Evolutionary conservation across 2,329 filamentous ascomycete genomes (phyloP), one percentile per base, ranked within the genome.

Genomic region (Botryotinia calthae): DNA sequence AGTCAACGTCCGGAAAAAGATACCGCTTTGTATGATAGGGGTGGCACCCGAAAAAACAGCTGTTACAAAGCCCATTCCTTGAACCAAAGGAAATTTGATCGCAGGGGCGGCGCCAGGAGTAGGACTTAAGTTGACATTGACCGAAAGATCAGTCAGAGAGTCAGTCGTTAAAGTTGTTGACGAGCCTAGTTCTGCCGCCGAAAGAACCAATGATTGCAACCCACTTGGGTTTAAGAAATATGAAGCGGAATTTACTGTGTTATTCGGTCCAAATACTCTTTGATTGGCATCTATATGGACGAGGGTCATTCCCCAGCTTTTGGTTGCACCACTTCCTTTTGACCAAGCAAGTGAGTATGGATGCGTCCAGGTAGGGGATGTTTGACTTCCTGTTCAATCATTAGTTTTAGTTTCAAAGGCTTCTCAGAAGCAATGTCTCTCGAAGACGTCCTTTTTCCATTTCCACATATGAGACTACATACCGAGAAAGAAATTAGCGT

Each of bases 41-140:
- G 89, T 90, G 0, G 89, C 86, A 44, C 89, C 89, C 71, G 85
- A 86, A 82, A 95, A 98, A 28, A 92, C 82, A 0, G 86, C 95
- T 7, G 95, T 98, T 28, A 97, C 85, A 78, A 94, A 97, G 0
- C 89, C 91, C 89, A 97, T 96, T 18, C 96, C 96, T 80, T 98
- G 95, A 0, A 97, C 89, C 12, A 98, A 80, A 0, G 95, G 94
- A 76, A 97, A 94, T 0, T 88, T 91, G 31, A 98, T 86, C 1
- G 87, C 85, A 0, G 91, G 87, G 1, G 84, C 81, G 12, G 86
- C 85, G 4, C 84, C 84, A n/a, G 81, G 79, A 34, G 85, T 83
- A 4, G 86, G 85, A 68, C 84, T 86, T 46, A 98, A 84, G 62
- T 92, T 91, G 63, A 94, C 89, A 75, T 93, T 89, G 22, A 83